Conservation (phyloP, 2,329 filamentous ascomycete genomes). For the Xylariaceae sp. region DNA sequence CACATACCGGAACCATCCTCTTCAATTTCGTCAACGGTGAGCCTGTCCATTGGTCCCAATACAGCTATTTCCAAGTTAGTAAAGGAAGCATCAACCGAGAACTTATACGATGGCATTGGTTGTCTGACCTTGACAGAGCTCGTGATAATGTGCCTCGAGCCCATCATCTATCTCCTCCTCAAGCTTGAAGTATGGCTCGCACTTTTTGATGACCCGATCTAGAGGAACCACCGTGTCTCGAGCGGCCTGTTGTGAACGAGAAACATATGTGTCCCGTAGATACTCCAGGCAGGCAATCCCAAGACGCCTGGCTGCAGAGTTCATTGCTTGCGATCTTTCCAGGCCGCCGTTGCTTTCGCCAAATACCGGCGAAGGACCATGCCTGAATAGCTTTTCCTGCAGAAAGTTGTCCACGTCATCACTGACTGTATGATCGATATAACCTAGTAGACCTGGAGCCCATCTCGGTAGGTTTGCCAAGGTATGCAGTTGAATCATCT, state of each 20-base stretch:
- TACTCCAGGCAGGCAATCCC: constrained; percentile 50
- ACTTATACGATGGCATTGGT: not conserved
- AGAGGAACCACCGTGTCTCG: constrained; percentile 47
- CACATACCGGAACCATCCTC: constrained; percentile 63
- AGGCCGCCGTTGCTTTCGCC: constrained; percentile 37
- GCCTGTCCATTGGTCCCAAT: constrained; percentile 51
- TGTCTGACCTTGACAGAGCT: constrained; percentile 43
- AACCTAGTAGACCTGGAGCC: constrained; percentile 54
- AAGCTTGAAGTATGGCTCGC: constrained; percentile 44
- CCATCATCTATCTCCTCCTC: constrained; percentile 38
- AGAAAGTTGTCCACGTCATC: constrained; percentile 48
- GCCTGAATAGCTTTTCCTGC: constrained; percentile 45
- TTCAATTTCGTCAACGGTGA: constrained; percentile 61
- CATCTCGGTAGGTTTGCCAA: constrained; percentile 47
- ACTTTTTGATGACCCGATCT: constrained; percentile 46
- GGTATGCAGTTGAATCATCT: constrained; percentile 35
- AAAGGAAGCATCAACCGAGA: not conserved
- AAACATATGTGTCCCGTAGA: constrained; percentile 51
- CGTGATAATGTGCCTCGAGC: constrained; percentile 39
- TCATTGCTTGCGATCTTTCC: constrained; percentile 36
- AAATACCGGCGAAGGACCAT: constrained; percentile 35
- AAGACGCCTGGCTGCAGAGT: constrained; percentile 43
- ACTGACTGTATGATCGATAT: constrained; percentile 48
- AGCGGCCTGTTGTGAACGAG: constrained; percentile 45
- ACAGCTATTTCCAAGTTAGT: constrained; percentile 41